A percentile compares a stretch with the other conserved stretches of the same genome.
Conservation (phyloP, 768 basidiomycete genomes). For the Psilocybe subaeruginosa region DNA sequence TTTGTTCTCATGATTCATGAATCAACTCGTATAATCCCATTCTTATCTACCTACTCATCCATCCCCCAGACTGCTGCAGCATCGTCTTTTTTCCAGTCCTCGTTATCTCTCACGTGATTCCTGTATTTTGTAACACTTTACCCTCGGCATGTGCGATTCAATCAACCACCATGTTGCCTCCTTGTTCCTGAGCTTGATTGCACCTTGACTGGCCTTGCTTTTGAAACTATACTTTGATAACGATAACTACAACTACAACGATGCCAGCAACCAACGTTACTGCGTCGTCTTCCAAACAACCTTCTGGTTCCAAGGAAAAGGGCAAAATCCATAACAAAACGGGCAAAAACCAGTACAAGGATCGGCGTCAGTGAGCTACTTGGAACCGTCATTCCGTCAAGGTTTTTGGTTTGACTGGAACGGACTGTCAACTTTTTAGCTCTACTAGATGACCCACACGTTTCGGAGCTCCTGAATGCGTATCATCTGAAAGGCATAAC, state of each 20-base stretch:
- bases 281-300: constrained; percentile 1
- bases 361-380: constrained; percentile 26
- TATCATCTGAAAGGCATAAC: constrained; percentile 31
- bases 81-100: not conserved
- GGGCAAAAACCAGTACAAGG: constrained; percentile 32
- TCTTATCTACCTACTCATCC: not conserved
- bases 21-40: not conserved
- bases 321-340: constrained; percentile 23
- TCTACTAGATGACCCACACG: constrained; percentile 23
- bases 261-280: not conserved
- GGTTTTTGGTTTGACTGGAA: not conserved
- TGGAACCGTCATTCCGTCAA: not conserved
- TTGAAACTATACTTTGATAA: no score
- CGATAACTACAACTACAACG: not conserved
- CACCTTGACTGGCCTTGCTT: no score
- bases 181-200: not conserved
- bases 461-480: constrained; percentile 18
- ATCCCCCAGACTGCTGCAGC: not conserved
- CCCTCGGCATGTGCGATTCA: not conserved
- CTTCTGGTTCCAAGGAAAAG: not conserved
- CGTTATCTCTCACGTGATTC: not conserved
- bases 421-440: constrained; percentile 15
- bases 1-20: not conserved
- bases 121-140: not conserved
- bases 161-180: not conserved